Conservation (phyloP, 2,329 filamentous ascomycete species). For the Phaeophleospora eucalypticola region DNA sequence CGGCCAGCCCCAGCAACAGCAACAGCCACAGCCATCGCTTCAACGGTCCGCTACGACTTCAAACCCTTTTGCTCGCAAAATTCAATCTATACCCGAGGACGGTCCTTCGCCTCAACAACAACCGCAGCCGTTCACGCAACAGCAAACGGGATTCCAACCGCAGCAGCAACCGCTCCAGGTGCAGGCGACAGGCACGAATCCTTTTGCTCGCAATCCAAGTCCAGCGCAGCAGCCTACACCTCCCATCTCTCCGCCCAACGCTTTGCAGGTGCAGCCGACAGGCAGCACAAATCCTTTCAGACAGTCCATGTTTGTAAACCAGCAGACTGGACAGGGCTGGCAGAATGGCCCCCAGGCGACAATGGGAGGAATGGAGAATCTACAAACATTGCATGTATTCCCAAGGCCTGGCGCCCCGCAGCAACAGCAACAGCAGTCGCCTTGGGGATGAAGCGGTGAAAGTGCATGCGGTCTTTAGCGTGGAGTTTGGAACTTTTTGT, state of each 20-base stretch:
- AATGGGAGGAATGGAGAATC: constrained; percentile 71
- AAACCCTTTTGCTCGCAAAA: constrained; percentile 60
- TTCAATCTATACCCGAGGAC: constrained; percentile 26
- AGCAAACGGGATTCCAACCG: constrained; percentile 22
- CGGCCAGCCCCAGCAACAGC: constrained; percentile 21
- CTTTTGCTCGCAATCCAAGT: constrained; percentile 58
- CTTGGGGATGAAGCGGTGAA: constrained; percentile 22
- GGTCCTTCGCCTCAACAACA: constrained; percentile 15
- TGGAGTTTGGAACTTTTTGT: background rate
- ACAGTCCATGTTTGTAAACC: constrained; percentile 84
- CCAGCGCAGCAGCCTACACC: constrained; percentile 39
- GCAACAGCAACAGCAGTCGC: constrained; percentile 21
- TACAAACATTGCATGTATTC: constrained; percentile 80
- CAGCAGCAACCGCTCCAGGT: constrained; percentile 47
- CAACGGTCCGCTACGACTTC: constrained; percentile 13
- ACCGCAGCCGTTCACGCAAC: constrained; percentile 17
- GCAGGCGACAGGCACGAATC: constrained; percentile 67
- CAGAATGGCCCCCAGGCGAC: constrained; percentile 71
- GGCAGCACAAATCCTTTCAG: constrained; percentile 93
- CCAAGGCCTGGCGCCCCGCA: constrained; percentile 62
- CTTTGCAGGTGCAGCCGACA: constrained; percentile 70
- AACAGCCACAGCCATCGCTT: background rate
- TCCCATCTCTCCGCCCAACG: constrained; percentile 32
- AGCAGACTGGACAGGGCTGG: constrained; percentile 83
- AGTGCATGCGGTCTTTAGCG: background rate